A percentile compares a stretch with the other conserved stretches of the same genome.
Evolutionary conservation across 352 stramenopile genomes (phyloP).

Genomic region (Globisporangium mamillatum): DNA sequence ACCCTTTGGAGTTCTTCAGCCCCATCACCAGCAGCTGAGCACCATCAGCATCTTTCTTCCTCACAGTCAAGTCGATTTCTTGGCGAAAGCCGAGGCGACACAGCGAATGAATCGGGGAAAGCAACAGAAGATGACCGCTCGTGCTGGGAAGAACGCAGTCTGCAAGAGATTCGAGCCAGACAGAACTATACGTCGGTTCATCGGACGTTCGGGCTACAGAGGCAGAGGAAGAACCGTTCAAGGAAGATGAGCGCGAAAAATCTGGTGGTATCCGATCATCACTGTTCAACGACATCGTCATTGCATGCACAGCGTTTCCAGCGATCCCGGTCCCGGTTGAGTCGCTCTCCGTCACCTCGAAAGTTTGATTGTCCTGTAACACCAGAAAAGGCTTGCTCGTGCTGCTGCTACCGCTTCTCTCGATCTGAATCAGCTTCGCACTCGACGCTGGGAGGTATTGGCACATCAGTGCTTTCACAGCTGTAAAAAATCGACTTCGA

Average conservation of each 20-base stretch:
- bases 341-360: conserved; percentile 1
- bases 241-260: conserved; percentile 4
- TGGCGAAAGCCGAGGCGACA: conserved; percentile 7
- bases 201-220: background rate
- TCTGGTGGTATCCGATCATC: background rate
- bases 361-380: conserved; percentile 7
- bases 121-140: conserved; percentile 20
- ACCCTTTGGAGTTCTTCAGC: conserved; percentile 7
- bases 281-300: conserved; percentile 1
- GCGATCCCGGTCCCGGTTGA: conserved; percentile 13
- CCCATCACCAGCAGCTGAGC: conserved; percentile 20
- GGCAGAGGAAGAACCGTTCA: background rate
- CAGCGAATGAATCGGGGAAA: conserved; percentile 12
- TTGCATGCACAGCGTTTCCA: conserved; percentile 6
- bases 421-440: conserved; percentile 29
- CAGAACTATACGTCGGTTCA: background rate
- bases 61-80: conserved; percentile 16
- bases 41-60: background rate
- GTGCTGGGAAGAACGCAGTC: conserved; percentile 12
- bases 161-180: conserved; percentile 8
- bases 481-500: conserved; percentile 30
- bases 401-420: conserved; percentile 12
- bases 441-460: conserved; percentile 35
- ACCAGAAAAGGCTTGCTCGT: conserved; percentile 11
- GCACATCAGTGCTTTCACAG: conserved; percentile 36